These are phyloP conservation scores for Entophlyctis luteolus DNA, from an alignment of 192 early-diverging fungal species.

Conservation along the genomic window DNA sequence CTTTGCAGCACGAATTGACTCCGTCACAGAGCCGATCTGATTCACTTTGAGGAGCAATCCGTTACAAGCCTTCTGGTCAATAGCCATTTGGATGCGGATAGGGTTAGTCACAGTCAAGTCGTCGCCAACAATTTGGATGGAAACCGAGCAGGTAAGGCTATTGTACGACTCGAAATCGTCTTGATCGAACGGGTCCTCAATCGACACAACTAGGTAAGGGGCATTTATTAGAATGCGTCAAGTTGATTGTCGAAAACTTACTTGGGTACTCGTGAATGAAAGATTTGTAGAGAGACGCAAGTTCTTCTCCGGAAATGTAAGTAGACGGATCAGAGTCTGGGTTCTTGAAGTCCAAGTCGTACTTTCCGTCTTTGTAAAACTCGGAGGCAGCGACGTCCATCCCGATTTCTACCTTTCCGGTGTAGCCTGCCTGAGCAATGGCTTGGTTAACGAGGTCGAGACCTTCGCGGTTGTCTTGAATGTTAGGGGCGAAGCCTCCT, in stretches of 20 bases:
- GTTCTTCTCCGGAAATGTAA: slow-evolving; percentile 69
- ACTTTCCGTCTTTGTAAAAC: slow-evolving; percentile 95
- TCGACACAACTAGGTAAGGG: slow-evolving; percentile 74
- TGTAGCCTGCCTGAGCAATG: slow-evolving; percentile 93
- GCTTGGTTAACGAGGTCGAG: slow-evolving; percentile 85
- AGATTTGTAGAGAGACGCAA: slow-evolving; percentile 78
- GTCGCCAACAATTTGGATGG: slow-evolving; percentile 92
- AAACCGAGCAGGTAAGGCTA: slow-evolving; percentile 59
- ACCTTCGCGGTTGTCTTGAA: slow-evolving; percentile 94
- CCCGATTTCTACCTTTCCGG: slow-evolving; percentile 92
- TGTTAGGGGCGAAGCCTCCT: slow-evolving; percentile 99
- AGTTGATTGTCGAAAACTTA: too few species aligned
- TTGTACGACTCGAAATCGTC: slow-evolving; percentile 94
- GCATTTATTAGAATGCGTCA: too few species aligned
- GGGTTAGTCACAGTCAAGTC: slow-evolving; percentile 99
- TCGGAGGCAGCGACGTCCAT: slow-evolving; percentile 97
- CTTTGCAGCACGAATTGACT: slow-evolving; percentile 74
- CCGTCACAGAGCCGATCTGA: slow-evolving; percentile 96
- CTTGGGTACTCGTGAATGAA: slow-evolving; percentile 80
- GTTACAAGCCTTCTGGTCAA: slow-evolving; percentile 92
- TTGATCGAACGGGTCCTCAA: slow-evolving; percentile 99
- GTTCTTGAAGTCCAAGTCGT: slow-evolving; percentile 99
- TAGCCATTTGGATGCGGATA: slow-evolving; percentile 75
- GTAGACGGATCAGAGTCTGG: slow-evolving; percentile 71
- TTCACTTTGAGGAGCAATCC: slow-evolving; percentile 96